Percentiles rank a stretch among this genome's conserved stretches.
phyloP scores from a whole-genome alignment of 148 eudicot genomes.

The Gaultheria prostrata region DNA sequence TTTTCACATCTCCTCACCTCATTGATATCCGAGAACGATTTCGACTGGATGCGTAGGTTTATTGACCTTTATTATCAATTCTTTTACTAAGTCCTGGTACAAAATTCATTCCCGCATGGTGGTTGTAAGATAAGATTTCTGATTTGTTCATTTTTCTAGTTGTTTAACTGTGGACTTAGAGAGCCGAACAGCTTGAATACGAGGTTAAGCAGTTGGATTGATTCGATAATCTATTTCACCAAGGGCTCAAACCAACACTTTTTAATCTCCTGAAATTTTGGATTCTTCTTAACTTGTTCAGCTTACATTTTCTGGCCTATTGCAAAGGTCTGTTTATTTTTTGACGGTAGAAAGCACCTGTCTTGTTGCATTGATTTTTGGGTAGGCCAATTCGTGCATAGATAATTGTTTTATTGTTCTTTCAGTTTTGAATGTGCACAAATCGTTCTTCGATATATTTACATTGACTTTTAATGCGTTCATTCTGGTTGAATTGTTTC shows the following conservation, averaged over 20 bases:
- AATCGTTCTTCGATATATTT: background rate
- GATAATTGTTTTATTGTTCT: background rate
- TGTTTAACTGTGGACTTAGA: background rate
- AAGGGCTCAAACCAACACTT: background rate
- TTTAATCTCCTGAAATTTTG: background rate
- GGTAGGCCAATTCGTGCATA: background rate
- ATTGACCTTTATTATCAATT: conserved; percentile 1
- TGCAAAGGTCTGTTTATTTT: background rate
- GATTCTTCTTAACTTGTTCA: background rate
- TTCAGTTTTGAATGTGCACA: background rate
- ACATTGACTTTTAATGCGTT: background rate
- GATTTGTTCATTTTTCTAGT: background rate
- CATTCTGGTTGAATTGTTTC: conserved; percentile 31
- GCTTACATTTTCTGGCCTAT: background rate
- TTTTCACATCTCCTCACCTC: conserved; percentile 97
- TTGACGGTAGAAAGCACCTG: background rate
- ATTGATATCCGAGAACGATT: conserved; percentile 97
- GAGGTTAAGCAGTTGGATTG: background rate
- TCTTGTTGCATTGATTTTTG: background rate
- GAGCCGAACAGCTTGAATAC: background rate
- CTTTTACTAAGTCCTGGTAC: too few relatives aligned
- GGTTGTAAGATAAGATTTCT: background rate
- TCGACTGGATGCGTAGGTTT: conserved; percentile 76
- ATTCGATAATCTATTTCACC: background rate
- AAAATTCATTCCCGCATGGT: background rate